phyloP scores from a whole-genome alignment of 2,329 filamentous ascomycete species.

The Cladosporium sp. region DNA sequence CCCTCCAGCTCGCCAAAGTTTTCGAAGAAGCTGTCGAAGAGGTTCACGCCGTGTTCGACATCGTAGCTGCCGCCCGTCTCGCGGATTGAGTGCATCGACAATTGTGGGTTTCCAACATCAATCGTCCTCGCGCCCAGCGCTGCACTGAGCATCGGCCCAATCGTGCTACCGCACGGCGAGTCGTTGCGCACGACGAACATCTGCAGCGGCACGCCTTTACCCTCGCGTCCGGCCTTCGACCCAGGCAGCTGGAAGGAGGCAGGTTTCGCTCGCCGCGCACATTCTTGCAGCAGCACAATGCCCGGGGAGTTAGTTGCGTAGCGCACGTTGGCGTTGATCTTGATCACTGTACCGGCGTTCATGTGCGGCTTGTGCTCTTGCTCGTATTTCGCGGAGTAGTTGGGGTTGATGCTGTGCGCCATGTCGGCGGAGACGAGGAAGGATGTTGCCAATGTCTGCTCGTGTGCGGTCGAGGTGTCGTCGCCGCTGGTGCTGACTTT shows the following conservation, averaged over 20 bases:
- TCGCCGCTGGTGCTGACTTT: conserved; percentile 43
- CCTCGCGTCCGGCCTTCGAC: conserved; percentile 37
- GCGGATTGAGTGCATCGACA: conserved; percentile 95
- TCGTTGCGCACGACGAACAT: conserved; percentile 96
- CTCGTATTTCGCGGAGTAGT: conserved; percentile 91
- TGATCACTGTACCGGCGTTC: conserved; percentile 95
- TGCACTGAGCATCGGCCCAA: conserved; percentile 91
- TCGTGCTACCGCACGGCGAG: conserved; percentile 88
- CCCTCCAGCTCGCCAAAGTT: conserved; percentile 76
- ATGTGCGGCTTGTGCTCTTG: conserved; percentile 84
- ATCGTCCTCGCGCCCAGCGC: conserved; percentile 80
- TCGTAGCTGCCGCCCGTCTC: conserved; percentile 87
- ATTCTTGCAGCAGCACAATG: conserved; percentile 86
- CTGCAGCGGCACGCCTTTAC: conserved; percentile 76
- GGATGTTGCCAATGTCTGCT: conserved; percentile 83
- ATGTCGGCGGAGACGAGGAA: conserved; percentile 97
- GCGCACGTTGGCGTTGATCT: conserved; percentile 94
- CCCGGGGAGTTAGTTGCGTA: conserved; percentile 96
- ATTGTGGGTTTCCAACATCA: conserved; percentile 87
- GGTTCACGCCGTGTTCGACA: conserved; percentile 73
- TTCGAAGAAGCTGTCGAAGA: conserved; percentile 84
- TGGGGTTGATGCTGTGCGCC: conserved; percentile 94
- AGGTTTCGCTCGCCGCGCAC: conserved; percentile 55
- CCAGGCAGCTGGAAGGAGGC: conserved; percentile 27
- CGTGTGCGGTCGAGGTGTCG: conserved; percentile 73